Conservation (phyloP, 2,329 filamentous ascomycete genomes). For the Cercospora nicotianae region DNA sequence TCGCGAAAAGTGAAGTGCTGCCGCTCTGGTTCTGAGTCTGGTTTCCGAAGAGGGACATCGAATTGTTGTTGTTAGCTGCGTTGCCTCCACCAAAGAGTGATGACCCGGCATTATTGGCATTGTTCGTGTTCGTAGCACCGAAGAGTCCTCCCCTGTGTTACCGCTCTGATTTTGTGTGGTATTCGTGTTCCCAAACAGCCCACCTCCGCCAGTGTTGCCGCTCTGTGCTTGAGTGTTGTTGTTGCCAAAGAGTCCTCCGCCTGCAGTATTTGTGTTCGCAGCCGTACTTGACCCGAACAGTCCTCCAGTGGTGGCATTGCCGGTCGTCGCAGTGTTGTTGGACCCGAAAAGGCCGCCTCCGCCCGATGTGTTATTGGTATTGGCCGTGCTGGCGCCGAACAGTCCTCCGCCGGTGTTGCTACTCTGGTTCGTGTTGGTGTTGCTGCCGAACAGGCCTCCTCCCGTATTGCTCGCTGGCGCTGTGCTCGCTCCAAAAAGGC, state of each 20-base stretch:
- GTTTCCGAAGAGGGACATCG: constrained; percentile 39
- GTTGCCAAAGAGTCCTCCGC: constrained; percentile 17
- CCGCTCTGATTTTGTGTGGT: constrained; percentile 13
- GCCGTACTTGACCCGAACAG: constrained; percentile 16
- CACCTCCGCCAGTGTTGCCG: constrained; percentile 4
- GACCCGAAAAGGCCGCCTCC: constrained; percentile 12
- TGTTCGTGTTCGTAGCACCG: constrained; percentile 15
- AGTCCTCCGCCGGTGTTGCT: constrained; percentile 31
- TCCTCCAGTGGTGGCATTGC: constrained; percentile 2
- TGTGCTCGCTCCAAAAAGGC: constrained; percentile 16
- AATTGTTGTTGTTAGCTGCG: constrained; percentile 30
- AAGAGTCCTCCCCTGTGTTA: constrained; percentile 21
- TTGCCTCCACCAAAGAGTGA: constrained; percentile 19
- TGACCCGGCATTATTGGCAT: constrained; percentile 12
- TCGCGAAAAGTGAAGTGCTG: constrained; percentile 27
- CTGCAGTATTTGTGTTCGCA: constrained; percentile 5
- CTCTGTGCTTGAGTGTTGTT: constrained; percentile 10
- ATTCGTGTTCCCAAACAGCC: constrained; percentile 7
- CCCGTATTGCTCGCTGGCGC: constrained; percentile 12
- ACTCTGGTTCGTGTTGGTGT: constrained; percentile 16
- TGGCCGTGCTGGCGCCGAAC: constrained; percentile 33
- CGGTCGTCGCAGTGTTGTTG: constrained; percentile 5
- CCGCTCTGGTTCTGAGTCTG: constrained; percentile 16
- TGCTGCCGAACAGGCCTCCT: constrained; percentile 22
- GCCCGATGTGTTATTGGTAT: constrained; percentile 5